Conservation (phyloP, 1,284 basidiomycete species). For the Malassezia dermatis region DNA sequence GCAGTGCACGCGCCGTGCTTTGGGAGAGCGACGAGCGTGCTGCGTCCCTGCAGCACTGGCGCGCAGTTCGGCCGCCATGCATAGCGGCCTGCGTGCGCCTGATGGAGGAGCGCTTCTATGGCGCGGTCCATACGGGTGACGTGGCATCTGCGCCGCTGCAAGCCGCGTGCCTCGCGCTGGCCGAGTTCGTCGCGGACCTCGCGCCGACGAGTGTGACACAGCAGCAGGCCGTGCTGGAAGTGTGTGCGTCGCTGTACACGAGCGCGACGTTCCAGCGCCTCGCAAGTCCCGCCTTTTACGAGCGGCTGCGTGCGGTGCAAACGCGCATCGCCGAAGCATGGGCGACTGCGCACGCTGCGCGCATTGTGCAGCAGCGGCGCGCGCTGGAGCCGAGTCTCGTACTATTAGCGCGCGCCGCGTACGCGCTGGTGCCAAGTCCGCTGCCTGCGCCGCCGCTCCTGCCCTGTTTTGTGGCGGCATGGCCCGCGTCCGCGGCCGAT, state of each 20-base stretch:
- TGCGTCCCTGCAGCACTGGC: not conserved
- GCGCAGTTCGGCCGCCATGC: not conserved
- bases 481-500: not conserved
- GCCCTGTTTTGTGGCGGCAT: not conserved
- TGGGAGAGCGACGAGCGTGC: not conserved
- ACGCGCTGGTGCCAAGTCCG: not conserved
- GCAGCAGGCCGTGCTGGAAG: not conserved
- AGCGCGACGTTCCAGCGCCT: not conserved
- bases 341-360: not conserved
- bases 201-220: not conserved
- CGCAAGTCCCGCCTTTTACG: not conserved
- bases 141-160: not conserved
- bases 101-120: not conserved
- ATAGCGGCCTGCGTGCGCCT: not conserved
- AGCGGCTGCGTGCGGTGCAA: not conserved
- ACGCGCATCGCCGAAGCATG: not conserved
- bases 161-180: not conserved
- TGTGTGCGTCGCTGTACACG: constrained; percentile 1
- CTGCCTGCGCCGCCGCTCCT: not conserved
- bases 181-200: not conserved
- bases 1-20: not conserved
- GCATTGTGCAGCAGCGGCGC: not conserved
- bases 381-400: not conserved
- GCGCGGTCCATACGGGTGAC: not conserved
- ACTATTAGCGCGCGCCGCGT: not conserved